Evolutionary conservation across 2,329 filamentous ascomycete species (phyloP), one percentile per base, ranked within the genome.

Genomic region (Harringtonia lauricola): DNA sequence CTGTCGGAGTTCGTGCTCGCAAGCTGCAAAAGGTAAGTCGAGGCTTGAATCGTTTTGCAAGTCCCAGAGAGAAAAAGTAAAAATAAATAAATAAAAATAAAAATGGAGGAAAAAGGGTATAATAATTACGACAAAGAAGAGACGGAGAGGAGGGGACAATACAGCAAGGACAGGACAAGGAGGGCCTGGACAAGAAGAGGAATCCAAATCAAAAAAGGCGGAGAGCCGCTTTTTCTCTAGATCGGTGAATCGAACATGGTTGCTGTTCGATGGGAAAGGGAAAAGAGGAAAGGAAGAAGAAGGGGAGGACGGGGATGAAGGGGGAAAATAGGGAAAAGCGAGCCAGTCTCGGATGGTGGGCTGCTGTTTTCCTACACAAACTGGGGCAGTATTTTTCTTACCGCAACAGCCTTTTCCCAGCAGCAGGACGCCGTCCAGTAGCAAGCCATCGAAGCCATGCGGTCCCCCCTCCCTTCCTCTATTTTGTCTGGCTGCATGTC

Each of bases 201-300:
- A 40, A 15, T n/a, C 7, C n/a, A 40, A 41, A 45, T 17, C 13
- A 13, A 10, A 42, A n/a, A 42, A 38, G 30, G 36, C 41, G 43
- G 47, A 43, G 33, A 47, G 44, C 56, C 43, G 45, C 36, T 40
- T 36, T 34, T 36, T 54, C 59, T 67, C 66, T 67, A 75, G 60
- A 73, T 64, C 64, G 62, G 63, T 57, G 56, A 67, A 60, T 66
- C 67, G 67, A 72, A 71, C 70, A 76, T 74, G 59, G 65, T 66
- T 42, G 19, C 67, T 63, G 67, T 68, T 73, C 66, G 68, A 67
- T 68, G 57, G 55, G 55, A 21, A 22, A 24, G 36, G 28, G 36
- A 34, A 30, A 42, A 26, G 36, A 33, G 36, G 26, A 37, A 19
- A 37, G 13, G 14, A 19, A 37, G 38, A 37, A 33, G 38, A 57